Percentiles rank a stretch among this genome's conserved stretches.
These are phyloP conservation scores for Scheffersomyces lignosus DNA, from an alignment of 805 yeast genomes.

Conservation along the genomic window DNA sequence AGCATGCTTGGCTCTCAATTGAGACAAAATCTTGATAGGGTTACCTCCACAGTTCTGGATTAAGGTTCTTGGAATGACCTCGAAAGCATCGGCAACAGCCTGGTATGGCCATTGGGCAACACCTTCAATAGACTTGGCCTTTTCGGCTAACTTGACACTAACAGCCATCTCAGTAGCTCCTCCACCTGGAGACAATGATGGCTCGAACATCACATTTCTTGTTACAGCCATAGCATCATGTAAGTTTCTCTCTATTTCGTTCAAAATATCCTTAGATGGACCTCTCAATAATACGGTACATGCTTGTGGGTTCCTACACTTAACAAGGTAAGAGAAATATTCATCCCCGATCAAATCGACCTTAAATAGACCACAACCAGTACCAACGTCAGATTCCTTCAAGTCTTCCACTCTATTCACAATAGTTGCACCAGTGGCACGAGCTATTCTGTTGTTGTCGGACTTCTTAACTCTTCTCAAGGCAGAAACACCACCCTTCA, in stretches of 20 bases:
- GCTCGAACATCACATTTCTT: constrained; percentile 91
- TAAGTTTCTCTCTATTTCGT: constrained; percentile 93
- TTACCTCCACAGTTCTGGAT: constrained; percentile 98
- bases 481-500: constrained; percentile 91
- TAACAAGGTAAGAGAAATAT: constrained; percentile 81
- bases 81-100: constrained; percentile 98
- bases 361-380: constrained; percentile 84
- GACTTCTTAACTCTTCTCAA: constrained; percentile 93
- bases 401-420: constrained; percentile 95
- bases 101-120: constrained; percentile 98
- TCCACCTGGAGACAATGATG: constrained; percentile 96
- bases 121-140: constrained; percentile 90
- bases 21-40: constrained; percentile 85
- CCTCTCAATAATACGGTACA: constrained; percentile 94
- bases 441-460: constrained; percentile 93
- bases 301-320: constrained; percentile 85
- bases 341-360: constrained; percentile 97
- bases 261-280: constrained; percentile 93
- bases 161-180: constrained; percentile 99
- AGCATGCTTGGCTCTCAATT: constrained; percentile 94
- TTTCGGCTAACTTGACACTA: constrained; percentile 80
- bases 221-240: constrained; percentile 99
- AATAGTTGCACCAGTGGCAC: constrained; percentile 97
- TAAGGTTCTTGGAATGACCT: constrained; percentile 95
- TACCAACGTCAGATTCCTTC: constrained; percentile 87